A percentile compares a stretch with the other conserved stretches of the same genome.
phyloP scores from a whole-genome alignment of 2,329 filamentous ascomycete genomes.

The Arthrobotrys sphaeroides region DNA sequence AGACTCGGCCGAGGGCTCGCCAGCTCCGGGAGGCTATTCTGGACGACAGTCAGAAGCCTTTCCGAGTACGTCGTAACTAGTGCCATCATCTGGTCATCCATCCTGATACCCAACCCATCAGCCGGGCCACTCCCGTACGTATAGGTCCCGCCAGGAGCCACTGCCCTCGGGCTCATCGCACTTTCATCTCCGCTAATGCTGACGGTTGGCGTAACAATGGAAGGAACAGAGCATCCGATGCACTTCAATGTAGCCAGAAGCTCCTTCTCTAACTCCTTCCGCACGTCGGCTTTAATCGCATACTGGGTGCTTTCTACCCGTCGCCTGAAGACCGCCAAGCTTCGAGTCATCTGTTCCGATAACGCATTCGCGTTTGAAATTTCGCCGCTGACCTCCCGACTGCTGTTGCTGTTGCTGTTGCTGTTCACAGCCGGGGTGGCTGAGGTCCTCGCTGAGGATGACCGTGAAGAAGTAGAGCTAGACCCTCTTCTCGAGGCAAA shows the following conservation, averaged over 20 bases:
- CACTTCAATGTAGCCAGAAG: constrained; percentile 38
- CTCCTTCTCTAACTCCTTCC: constrained; percentile 51
- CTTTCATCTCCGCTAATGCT: constrained; percentile 37
- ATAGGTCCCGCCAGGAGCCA: constrained; percentile 4
- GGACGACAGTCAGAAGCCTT: constrained; percentile 41
- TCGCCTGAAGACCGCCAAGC: constrained; percentile 35
- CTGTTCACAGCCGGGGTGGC: background rate
- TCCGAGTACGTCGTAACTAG: constrained; percentile 49
- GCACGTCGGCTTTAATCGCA: constrained; percentile 40
- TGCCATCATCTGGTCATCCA: constrained; percentile 53
- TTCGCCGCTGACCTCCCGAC: constrained; percentile 32
- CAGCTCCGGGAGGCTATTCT: constrained; percentile 40
- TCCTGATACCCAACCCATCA: constrained; percentile 39
- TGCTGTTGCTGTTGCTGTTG: constrained; percentile 13
- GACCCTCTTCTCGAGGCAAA: constrained; percentile 36
- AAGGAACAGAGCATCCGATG: constrained; percentile 31
- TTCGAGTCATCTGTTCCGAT: constrained; percentile 47
- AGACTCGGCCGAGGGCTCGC: constrained; percentile 39
- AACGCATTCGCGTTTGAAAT: constrained; percentile 45
- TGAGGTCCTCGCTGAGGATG: constrained; percentile 3
- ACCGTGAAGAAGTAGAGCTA: constrained; percentile 10
- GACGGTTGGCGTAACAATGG: constrained; percentile 16
- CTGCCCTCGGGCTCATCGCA: constrained; percentile 23
- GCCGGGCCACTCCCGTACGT: background rate
- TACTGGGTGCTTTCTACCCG: constrained; percentile 46